Conservation (phyloP, 2,329 filamentous ascomycete genomes). For the Colletotrichum eremochloae region DNA sequence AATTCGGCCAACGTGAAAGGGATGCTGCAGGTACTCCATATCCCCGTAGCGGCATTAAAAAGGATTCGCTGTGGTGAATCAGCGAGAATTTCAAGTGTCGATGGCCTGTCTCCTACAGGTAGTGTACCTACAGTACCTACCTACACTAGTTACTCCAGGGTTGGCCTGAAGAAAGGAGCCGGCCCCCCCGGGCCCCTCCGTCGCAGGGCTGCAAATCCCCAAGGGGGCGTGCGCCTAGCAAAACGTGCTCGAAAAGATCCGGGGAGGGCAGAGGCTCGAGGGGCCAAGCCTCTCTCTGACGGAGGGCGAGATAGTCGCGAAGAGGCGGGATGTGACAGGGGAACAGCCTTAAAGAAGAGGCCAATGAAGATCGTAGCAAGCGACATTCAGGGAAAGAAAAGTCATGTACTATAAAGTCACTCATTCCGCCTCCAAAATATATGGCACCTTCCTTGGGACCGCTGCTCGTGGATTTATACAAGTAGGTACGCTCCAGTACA, state of each 20-base stretch:
- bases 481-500: no score
- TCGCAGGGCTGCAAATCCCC: slow-evolving; percentile 23
- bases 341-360: background rate
- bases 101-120: background rate
- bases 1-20: background rate
- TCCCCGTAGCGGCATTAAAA: slow-evolving; percentile 33
- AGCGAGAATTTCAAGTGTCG: slow-evolving; percentile 3
- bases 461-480: background rate
- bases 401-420: slow-evolving; percentile 8
- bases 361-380: background rate
- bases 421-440: slow-evolving; percentile 10
- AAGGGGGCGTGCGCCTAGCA: slow-evolving; percentile 34
- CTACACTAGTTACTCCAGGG: no score
- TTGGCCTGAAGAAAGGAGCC: no score
- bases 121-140: no score
- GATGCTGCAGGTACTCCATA: background rate
- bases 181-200: background rate
- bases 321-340: slow-evolving; percentile 28
- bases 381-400: background rate
- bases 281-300: slow-evolving; percentile 18
- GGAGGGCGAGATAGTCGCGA: slow-evolving; percentile 36
- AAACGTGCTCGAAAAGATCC: slow-evolving; percentile 38
- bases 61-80: background rate
- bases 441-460: background rate
- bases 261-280: slow-evolving; percentile 9